Evolutionary conservation across 164 flowering plant species (phyloP).

Genomic region (Chimonanthus salicifolius): DNA sequence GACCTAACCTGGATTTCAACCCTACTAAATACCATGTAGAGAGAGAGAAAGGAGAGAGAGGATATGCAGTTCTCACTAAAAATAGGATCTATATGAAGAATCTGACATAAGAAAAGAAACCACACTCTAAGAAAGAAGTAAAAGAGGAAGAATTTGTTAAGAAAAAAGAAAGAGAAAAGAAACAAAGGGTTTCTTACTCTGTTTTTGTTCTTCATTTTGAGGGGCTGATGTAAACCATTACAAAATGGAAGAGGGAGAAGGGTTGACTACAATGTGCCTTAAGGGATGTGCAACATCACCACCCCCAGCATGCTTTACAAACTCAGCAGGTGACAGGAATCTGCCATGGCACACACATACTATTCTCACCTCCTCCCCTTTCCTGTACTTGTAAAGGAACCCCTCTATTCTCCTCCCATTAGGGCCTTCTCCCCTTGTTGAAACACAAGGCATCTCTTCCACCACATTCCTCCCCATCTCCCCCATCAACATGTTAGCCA

Average conservation of each 20-base stretch:
- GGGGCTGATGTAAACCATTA: constrained; percentile 6
- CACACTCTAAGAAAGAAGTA: no score
- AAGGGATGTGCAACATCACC: constrained; percentile 69
- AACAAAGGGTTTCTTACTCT: background rate
- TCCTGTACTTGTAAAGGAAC: constrained; percentile 57
- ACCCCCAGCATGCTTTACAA: constrained; percentile 85
- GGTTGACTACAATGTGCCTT: constrained; percentile 67
- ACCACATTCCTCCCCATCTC: constrained; percentile 34
- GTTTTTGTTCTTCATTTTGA: no score
- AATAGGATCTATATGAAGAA: no score
- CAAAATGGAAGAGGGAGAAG: constrained; percentile 30
- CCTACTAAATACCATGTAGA: no score
- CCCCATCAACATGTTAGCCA: constrained; percentile 5
- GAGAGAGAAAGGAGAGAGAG: no score
- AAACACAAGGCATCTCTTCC: constrained; percentile 75
- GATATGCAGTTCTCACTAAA: no score
- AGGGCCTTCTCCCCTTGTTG: constrained; percentile 64
- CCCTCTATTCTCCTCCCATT: constrained; percentile 63
- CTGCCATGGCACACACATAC: constrained; percentile 89
- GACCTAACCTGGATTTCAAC: no score
- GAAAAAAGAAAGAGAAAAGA: background rate
- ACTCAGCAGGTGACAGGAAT: constrained; percentile 75
- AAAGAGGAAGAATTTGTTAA: no score
- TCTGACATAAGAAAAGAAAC: no score
- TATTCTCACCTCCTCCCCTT: constrained; percentile 73